Base-by-base conservation (phyloP, 2,329 filamentous ascomycete species). In the Verticillium albo-atrum region DNA sequence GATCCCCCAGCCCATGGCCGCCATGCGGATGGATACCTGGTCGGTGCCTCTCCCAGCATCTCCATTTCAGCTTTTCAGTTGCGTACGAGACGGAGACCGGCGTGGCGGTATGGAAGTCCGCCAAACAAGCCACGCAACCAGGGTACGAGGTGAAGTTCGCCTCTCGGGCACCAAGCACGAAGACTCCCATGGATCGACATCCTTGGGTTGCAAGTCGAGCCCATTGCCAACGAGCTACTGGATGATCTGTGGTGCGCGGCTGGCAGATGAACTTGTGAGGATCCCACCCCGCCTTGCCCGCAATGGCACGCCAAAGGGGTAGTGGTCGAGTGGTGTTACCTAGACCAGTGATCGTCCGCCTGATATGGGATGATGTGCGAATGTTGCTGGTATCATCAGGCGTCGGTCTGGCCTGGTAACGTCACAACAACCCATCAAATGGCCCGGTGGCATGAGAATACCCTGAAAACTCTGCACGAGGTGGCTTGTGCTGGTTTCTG, bases 1-100 rank as follows among this genome's bases (percentile, higher is more conserved):
- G 54, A 56, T 51, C 57, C 57, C 53, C 61, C 62, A 59, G 58
- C 25, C 58, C 61, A 55, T 61, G 57, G 61, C 58, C 59, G 52
- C 59, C 59, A 54, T 14, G 28, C n/a, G 52, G n/a, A 30, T 23
- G 28, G 14, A 23, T 54, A 17, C 28, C 52, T 14, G n/a, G 52
- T 34, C 20, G n/a, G 23, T 10, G 26, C n/a, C 42, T 51, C 20
- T 20, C n/a, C 42, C 47, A 30, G 17, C 20, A 50, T 20, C 42
- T 12, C 20, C 42, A 50, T 9, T 5, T 50, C 42, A 25, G 42
- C 42, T 50, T 50, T 12, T 23, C n/a, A 23, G 20, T 23, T 20
- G 12, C n/a, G 52, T 17, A 32, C 27, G 52, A 32, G 52, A 30
- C 17, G n/a, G 52, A 32, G 52, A 30, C 17, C 10, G 30, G 28